Conservation (phyloP, 2,329 filamentous ascomycete species). For the Fusarium sp. region DNA sequence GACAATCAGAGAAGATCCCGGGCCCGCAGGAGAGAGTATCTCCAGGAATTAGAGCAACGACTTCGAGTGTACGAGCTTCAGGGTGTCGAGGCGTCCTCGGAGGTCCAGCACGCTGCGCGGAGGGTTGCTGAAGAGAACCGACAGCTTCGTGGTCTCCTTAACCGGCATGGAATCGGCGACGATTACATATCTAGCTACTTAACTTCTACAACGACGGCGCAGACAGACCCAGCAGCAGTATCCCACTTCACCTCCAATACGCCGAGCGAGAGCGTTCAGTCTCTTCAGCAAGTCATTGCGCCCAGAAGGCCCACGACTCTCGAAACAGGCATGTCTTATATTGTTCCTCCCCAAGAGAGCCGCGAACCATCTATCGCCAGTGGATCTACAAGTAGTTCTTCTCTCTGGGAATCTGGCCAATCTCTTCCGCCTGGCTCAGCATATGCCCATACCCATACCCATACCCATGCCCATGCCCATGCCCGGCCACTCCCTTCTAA, state of each 20-base stretch:
- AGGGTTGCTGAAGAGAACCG: constrained; percentile 77
- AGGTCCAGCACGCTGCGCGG: constrained; percentile 76
- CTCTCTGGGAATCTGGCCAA: constrained; percentile 50
- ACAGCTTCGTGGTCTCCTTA: constrained; percentile 69
- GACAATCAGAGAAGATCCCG: constrained; percentile 83
- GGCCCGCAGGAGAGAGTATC: constrained; percentile 77
- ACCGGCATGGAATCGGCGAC: constrained; percentile 66
- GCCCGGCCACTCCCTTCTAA: constrained; percentile 44
- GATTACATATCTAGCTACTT: constrained; percentile 62
- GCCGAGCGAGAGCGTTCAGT: constrained; percentile 45
- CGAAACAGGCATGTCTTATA: constrained; percentile 45
- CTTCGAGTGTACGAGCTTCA: constrained; percentile 69
- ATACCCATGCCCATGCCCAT: background rate
- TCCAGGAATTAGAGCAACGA: constrained; percentile 74
- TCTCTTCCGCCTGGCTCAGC: constrained; percentile 38
- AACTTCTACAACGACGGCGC: constrained; percentile 39
- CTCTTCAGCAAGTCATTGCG: constrained; percentile 53
- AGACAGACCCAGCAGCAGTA: constrained; percentile 36
- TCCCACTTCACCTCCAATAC: constrained; percentile 39
- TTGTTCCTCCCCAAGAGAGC: constrained; percentile 48
- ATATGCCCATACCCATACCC: constrained; percentile 23
- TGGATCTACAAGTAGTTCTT: constrained; percentile 48
- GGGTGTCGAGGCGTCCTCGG: constrained; percentile 75
- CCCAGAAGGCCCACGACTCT: constrained; percentile 50
- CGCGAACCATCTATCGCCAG: constrained; percentile 50